Conservation (phyloP, 2,329 filamentous ascomycete genomes). For the Fulvia fulva region DNA sequence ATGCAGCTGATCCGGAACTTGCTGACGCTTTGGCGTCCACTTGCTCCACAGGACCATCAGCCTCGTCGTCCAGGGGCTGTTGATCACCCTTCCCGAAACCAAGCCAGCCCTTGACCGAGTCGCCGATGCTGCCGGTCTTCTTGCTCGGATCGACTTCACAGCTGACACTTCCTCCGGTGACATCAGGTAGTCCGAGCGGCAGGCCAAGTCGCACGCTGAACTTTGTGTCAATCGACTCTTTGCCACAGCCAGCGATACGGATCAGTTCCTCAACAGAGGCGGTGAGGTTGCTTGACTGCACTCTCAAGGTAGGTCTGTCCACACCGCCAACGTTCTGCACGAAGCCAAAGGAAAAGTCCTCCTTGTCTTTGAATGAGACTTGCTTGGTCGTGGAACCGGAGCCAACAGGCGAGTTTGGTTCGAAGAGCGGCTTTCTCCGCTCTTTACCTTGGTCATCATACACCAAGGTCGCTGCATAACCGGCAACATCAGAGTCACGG, state of each 20-base stretch:
- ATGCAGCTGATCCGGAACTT: conserved; percentile 35
- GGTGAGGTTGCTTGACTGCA: conserved; percentile 82
- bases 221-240: conserved; percentile 74
- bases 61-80: conserved; percentile 58
- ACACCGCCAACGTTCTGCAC: conserved; percentile 63
- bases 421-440: conserved; percentile 79
- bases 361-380: conserved; percentile 73
- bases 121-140: conserved; percentile 77
- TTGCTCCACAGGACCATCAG: conserved; percentile 44
- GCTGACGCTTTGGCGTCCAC: conserved; percentile 36
- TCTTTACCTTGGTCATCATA: conserved; percentile 64
- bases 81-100: conserved; percentile 89
- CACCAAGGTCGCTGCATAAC: conserved; percentile 70
- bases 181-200: conserved; percentile 74
- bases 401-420: conserved; percentile 69
- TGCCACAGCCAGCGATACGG: conserved; percentile 71
- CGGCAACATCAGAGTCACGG: conserved; percentile 69
- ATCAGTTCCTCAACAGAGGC: conserved; percentile 73
- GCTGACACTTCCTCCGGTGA: conserved; percentile 71
- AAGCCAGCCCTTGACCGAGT: conserved; percentile 93
- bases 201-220: conserved; percentile 69
- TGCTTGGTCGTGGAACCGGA: conserved; percentile 63
- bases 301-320: conserved; percentile 59
- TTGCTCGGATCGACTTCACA: conserved; percentile 73
- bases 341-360: conserved; percentile 77